Conservation (phyloP, 2,329 filamentous ascomycete species). For the Microcyclospora tardicrescens region DNA sequence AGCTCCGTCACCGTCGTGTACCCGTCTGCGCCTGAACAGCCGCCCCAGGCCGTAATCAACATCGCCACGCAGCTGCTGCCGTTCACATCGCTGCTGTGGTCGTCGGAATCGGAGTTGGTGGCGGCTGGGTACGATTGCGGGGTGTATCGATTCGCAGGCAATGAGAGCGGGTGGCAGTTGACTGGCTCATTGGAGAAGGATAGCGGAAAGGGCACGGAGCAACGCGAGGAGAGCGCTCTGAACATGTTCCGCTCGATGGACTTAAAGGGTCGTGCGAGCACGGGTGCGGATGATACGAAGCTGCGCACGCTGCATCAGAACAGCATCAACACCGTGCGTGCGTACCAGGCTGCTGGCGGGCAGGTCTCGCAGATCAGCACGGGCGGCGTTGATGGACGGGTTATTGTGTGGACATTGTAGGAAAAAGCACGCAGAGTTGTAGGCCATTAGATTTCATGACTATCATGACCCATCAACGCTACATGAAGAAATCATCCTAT, state of each 20-base stretch:
- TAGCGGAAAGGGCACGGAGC: slow-evolving; percentile 29
- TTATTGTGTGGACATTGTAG: slow-evolving; percentile 35
- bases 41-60: slow-evolving; percentile 78
- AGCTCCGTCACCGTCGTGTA: slow-evolving; percentile 96
- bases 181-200: slow-evolving; percentile 64
- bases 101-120: slow-evolving; percentile 80
- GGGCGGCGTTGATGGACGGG: slow-evolving; percentile 35
- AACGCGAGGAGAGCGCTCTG: slow-evolving; percentile 78
- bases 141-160: slow-evolving; percentile 77
- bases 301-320: slow-evolving; percentile 95
- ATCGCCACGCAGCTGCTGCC: slow-evolving; percentile 82
- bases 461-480: too few species aligned
- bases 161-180: slow-evolving; percentile 69
- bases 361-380: slow-evolving; percentile 64
- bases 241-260: slow-evolving; percentile 99
- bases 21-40: slow-evolving; percentile 78
- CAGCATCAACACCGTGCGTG: slow-evolving; percentile 73
- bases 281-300: slow-evolving; percentile 64
- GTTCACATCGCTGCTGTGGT: slow-evolving; percentile 90
- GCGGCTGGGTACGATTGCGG: slow-evolving; percentile 84
- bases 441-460: too few species aligned
- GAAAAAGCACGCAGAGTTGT: slow-evolving; percentile 2
- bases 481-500: too few species aligned
- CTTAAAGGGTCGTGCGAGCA: slow-evolving; percentile 66
- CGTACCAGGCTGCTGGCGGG: slow-evolving; percentile 51